phyloP scores from a whole-genome alignment of 1,284 basidiomycete species.

The Trichosporon sp. region DNA sequence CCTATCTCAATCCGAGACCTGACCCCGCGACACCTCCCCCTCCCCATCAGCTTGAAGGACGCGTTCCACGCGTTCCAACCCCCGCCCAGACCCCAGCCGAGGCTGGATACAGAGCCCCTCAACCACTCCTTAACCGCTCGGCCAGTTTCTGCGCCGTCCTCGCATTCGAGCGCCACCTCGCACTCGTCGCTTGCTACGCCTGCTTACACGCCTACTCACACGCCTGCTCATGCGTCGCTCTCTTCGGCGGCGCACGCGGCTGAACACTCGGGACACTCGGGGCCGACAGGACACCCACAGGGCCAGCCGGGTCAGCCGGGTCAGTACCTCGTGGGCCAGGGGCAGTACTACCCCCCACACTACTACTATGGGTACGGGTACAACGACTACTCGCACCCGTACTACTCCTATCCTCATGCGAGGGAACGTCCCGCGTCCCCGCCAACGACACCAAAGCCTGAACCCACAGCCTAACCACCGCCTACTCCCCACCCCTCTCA shows the following conservation, averaged over 20 bases:
- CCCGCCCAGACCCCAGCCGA: neutral
- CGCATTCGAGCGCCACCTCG: neutral
- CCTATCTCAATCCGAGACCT: neutral
- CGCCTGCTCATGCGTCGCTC: too few species aligned
- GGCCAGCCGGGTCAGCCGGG: too few species aligned
- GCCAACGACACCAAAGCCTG: neutral
- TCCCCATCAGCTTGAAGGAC: neutral
- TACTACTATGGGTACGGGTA: neutral
- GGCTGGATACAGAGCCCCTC: neutral
- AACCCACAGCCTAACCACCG: neutral
- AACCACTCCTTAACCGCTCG: neutral
- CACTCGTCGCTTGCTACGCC: neutral
- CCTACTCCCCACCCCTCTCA: neutral
- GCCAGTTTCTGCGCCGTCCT: neutral
- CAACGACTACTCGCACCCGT: neutral
- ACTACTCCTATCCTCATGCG: neutral
- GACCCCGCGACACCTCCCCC: slow-evolving; percentile 4
- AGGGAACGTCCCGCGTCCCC: neutral
- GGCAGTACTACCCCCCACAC: neutral
- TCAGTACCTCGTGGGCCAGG: too few species aligned
- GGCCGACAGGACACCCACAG: too few species aligned
- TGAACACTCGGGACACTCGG: too few species aligned
- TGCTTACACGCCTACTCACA: neutral
- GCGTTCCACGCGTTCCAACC: slow-evolving; percentile 9
- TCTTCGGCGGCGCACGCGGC: too few species aligned